Base-by-base conservation (phyloP, 1,284 basidiomycete genomes). In the Boletellus dicymbophilus region DNA sequence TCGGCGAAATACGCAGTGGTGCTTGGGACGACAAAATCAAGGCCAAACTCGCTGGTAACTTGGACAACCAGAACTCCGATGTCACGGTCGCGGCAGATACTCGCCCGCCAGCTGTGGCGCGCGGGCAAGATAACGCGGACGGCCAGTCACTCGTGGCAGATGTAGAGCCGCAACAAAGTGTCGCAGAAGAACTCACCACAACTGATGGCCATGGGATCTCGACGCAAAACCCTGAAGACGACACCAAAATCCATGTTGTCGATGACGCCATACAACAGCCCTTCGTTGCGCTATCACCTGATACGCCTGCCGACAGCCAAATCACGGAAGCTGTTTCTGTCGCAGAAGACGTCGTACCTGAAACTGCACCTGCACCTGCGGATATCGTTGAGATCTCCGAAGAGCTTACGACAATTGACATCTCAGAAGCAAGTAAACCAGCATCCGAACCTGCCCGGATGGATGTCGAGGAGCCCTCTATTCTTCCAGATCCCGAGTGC, bases 1-100 rank as follows among this genome's bases (percentile, higher is more conserved):
- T 92, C 41, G 83, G 88, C 48, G 81, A 85, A 8, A 88, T 94
- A 57, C 82, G 84, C 27, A 73, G 77, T 13, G 91, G 91, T 3
- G 71, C 75, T 54, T 82, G 84, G 79, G 86, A 90, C 58, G 73
- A 76, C 44, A 75, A 72, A 58, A 77, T 85, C 23, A 71, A 68
- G 30, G 68, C 67, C 7, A 75, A 75, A 44, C 61, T 84, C 33
- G 61, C 63, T 18, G 62, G 61, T 16, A 47, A 46, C 46, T n/a
- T n/a, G n/a, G 33, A 21, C 46, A 27, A 56, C 23, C 20, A 28
- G 54, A 48, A 28, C 36, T 34, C 49, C 18, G 16, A 5, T 41
- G 54, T 51, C 45, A 27, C 54, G 44, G 56, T 53, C 45, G 30
- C 54, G 44, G 56, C 54, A n/a, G 43, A 53, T 37, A 37, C 52